phyloP scores from a whole-genome alignment of 176 grass and related monocot species.

The Oropetium thomaeum region DNA sequence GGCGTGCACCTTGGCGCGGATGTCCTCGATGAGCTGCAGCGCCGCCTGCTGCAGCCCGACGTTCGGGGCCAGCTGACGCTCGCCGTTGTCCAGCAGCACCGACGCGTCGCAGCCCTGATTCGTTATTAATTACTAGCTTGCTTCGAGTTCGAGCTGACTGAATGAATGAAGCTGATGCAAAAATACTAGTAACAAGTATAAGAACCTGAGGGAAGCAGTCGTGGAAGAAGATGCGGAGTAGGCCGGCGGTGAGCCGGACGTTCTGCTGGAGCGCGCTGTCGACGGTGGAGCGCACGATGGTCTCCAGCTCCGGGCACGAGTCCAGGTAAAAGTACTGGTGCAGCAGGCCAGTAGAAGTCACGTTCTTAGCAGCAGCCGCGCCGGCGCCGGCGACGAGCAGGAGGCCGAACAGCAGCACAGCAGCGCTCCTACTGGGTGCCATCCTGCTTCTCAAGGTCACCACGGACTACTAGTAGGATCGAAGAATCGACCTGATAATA shows the following conservation, averaged over 20 bases:
- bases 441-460: too few species aligned
- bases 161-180: too few species aligned
- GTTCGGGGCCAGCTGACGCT: slow-evolving; percentile 26
- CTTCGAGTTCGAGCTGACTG: too few species aligned
- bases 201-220: slow-evolving; percentile 53
- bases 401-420: too few species aligned
- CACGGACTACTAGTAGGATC: too few species aligned
- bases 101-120: slow-evolving; percentile 54
- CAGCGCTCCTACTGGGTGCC: too few species aligned
- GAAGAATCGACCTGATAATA: too few species aligned
- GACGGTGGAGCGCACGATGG: slow-evolving; percentile 7
- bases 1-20: slow-evolving; percentile 32
- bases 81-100: slow-evolving; percentile 24
- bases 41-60: slow-evolving; percentile 27
- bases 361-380: neutral
- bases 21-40: slow-evolving; percentile 39
- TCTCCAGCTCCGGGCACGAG: slow-evolving; percentile 35
- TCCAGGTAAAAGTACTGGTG: neutral
- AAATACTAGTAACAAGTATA: too few species aligned
- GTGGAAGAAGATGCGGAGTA: slow-evolving; percentile 48
- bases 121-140: too few species aligned
- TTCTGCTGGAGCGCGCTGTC: neutral
- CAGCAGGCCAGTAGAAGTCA: neutral
- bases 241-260: slow-evolving; percentile 28
- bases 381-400: neutral